Conservation (phyloP, 306 rosid genomes). For the Abrus pulchellus region DNA sequence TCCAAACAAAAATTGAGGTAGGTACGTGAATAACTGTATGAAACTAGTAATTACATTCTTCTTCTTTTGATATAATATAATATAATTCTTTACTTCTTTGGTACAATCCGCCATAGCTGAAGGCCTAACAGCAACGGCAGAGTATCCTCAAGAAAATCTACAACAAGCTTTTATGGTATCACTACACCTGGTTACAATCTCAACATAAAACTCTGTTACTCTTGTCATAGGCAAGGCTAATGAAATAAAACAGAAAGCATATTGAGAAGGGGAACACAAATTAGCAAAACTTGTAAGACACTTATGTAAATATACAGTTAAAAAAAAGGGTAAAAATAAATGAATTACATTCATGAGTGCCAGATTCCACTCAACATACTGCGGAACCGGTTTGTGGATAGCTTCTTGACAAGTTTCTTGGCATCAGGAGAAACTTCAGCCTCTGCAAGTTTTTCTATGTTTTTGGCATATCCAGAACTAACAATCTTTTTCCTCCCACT, state of each 20-base stretch:
- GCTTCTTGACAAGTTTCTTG: conserved; percentile 80
- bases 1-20: conserved; percentile 45
- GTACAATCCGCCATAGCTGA: conserved; percentile 49
- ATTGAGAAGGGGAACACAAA: conserved; percentile 38
- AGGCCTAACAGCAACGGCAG: conserved; percentile 45
- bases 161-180: conserved; percentile 55
- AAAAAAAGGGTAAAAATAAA: conserved; percentile 43
- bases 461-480: conserved; percentile 77
- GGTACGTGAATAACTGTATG: conserved; percentile 46
- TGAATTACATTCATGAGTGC: conserved; percentile 73
- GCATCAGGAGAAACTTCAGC: conserved; percentile 84
- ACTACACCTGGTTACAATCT: conserved; percentile 60
- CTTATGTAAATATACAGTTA: conserved; percentile 71
- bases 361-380: conserved; percentile 82
- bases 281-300: conserved; percentile 57
- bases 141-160: conserved; percentile 51
- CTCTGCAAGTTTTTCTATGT: conserved; percentile 85
- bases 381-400: conserved; percentile 79
- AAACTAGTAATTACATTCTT: conserved; percentile 53
- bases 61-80: conserved; percentile 4
- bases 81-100: conserved; percentile 46
- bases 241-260: conserved; percentile 45
- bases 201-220: conserved; percentile 55
- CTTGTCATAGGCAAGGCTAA: conserved; percentile 36
- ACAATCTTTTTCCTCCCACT: conserved; percentile 84